Percentiles rank a stretch among this genome's conserved stretches.
Evolutionary conservation across 2,329 filamentous ascomycete genomes (phyloP).

Genomic region (Paecilomyces fulvus): DNA sequence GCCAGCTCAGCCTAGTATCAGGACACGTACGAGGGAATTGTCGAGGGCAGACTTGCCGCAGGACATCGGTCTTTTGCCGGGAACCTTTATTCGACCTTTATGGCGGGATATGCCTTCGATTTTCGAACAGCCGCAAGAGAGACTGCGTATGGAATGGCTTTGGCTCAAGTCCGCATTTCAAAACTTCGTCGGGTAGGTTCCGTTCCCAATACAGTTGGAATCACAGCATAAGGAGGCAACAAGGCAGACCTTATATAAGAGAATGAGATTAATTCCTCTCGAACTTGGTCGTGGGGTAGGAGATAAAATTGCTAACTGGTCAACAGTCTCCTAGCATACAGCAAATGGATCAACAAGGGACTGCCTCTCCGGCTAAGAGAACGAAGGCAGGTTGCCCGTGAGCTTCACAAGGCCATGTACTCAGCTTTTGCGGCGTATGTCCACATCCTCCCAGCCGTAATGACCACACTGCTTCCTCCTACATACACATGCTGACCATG

Average conservation of each 20-base stretch:
- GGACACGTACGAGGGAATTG: slow-evolving; percentile 23
- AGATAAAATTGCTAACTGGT: slow-evolving; percentile 9
- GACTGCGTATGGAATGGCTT: slow-evolving; percentile 32
- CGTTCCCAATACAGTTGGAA: neutral
- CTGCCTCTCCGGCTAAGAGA: slow-evolving; percentile 26
- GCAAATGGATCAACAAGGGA: slow-evolving; percentile 23
- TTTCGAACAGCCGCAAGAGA: slow-evolving; percentile 27
- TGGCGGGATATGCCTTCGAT: slow-evolving; percentile 33
- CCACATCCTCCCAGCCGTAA: neutral
- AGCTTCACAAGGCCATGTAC: slow-evolving; percentile 41
- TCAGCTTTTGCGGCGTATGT: slow-evolving; percentile 38
- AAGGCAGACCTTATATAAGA: neutral
- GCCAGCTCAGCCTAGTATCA: slow-evolving; percentile 32
- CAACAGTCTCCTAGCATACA: slow-evolving; percentile 22
- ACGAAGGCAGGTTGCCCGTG: slow-evolving; percentile 27
- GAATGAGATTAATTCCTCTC: neutral
- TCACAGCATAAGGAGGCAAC: neutral
- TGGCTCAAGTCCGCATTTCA: slow-evolving; percentile 26
- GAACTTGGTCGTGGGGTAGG: neutral
- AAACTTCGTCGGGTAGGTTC: slow-evolving; percentile 27
- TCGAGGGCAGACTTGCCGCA: slow-evolving; percentile 28
- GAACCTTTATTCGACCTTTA: slow-evolving; percentile 31
- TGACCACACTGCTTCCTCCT: neutral
- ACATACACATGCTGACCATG: neutral
- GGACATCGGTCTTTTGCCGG: slow-evolving; percentile 39